Conservation (phyloP, 345 rosid genomes). For the Rhodomyrtus tomentosa region DNA sequence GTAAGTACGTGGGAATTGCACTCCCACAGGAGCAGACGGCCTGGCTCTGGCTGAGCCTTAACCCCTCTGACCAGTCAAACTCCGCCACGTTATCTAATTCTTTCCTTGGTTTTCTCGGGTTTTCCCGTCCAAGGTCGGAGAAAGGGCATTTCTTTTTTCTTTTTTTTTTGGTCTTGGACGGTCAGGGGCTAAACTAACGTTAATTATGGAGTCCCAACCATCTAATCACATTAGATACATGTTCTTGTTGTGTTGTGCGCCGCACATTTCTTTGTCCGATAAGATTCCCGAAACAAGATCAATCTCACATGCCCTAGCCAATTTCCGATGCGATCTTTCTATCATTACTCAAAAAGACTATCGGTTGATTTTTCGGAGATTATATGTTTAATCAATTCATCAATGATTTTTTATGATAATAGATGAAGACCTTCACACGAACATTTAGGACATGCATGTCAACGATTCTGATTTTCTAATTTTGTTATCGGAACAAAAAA, state of each 20-base stretch:
- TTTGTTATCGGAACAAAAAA: too few relatives aligned
- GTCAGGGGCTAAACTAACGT: not conserved
- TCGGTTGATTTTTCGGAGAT: fast-evolving
- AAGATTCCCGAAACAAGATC: fast-evolving
- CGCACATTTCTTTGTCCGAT: not conserved
- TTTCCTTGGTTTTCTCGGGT: too few relatives aligned
- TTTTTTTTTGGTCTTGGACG: too few relatives aligned
- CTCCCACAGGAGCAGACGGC: too few relatives aligned
- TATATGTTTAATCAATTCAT: not conserved
- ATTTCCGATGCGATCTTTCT: not conserved
- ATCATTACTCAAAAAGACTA: not conserved
- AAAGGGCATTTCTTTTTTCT: too few relatives aligned
- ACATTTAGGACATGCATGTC: too few relatives aligned
- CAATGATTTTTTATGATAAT: fast-evolving
- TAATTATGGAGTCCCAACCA: not conserved
- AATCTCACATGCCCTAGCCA: not conserved
- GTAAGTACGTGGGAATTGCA: not conserved
- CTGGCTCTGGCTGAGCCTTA: not conserved
- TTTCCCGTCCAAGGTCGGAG: too few relatives aligned
- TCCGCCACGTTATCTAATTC: not conserved
- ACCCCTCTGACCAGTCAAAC: not conserved
- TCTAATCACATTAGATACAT: not conserved
- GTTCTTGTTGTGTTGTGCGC: not conserved
- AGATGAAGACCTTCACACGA: not conserved
- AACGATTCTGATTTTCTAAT: too few relatives aligned